Evolutionary conservation across 176 grass and related monocot species (phyloP).

Genomic region (Musa troglodytarum): DNA sequence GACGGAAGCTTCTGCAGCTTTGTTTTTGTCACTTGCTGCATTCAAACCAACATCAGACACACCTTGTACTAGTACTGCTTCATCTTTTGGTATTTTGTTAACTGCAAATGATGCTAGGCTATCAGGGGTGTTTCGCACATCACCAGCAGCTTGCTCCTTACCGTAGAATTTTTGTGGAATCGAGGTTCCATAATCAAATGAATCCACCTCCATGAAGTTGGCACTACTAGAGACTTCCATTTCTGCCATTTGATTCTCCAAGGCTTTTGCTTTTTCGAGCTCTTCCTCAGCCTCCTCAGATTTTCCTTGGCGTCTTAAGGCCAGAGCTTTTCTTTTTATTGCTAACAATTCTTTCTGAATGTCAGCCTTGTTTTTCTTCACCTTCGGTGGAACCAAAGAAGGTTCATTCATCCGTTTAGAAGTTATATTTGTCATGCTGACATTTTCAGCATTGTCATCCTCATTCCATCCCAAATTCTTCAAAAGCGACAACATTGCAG

Average conservation of each 20-base stretch:
- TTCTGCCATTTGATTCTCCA: slow-evolving; percentile 70
- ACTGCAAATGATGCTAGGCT: background rate
- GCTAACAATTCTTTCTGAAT: slow-evolving; percentile 78
- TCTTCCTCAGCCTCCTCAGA: slow-evolving; percentile 64
- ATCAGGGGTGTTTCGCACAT: background rate
- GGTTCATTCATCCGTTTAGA: background rate
- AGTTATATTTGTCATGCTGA: background rate
- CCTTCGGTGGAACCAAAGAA: slow-evolving; percentile 8
- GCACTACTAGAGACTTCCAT: slow-evolving; percentile 34
- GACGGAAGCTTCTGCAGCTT: too few relatives aligned
- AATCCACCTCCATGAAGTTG: slow-evolving; percentile 6
- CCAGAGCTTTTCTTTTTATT: slow-evolving; percentile 80
- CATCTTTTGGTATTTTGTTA: slow-evolving; percentile 4
- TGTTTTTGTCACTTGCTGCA: too few relatives aligned
- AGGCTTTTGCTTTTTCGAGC: slow-evolving; percentile 68
- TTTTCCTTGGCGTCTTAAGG: slow-evolving; percentile 66
- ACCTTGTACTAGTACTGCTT: background rate
- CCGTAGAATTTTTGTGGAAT: slow-evolving; percentile 15
- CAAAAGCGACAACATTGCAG: slow-evolving; percentile 59
- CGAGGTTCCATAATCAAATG: slow-evolving; percentile 22
- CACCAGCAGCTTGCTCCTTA: slow-evolving; percentile 8
- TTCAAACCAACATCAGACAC: too few relatives aligned
- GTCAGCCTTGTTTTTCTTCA: slow-evolving; percentile 53
- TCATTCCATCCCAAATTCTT: slow-evolving; percentile 80
- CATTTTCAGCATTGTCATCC: slow-evolving; percentile 28